Evolutionary conservation across 306 rosid genomes (phyloP).

Genomic region (Cicer bijugum): DNA sequence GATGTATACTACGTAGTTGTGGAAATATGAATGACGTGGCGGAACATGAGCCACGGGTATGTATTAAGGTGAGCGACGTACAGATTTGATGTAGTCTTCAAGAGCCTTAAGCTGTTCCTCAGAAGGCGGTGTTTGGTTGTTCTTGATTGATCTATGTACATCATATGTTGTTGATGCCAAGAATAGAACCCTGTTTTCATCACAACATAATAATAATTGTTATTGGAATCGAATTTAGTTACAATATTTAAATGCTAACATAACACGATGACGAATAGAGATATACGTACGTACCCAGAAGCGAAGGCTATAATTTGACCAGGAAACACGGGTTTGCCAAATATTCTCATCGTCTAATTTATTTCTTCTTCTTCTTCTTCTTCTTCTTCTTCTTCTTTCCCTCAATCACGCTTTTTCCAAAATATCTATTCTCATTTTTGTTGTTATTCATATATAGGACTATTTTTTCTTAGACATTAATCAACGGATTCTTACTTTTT

Average conservation of each 20-base stretch:
- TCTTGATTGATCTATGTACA: conserved; percentile 58
- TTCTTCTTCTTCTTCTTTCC: neutral
- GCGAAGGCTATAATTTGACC: conserved; percentile 48
- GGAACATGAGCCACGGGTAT: neutral
- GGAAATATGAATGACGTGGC: conserved; percentile 37
- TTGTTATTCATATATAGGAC: no score
- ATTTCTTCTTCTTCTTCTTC: no score
- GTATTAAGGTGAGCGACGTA: conserved; percentile 48
- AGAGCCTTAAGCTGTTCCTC: conserved; percentile 52
- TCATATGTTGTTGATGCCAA: conserved; percentile 55
- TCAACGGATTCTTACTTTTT: no score
- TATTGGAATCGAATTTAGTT: neutral
- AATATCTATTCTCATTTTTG: no score
- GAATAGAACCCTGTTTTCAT: conserved; percentile 49
- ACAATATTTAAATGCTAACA: neutral
- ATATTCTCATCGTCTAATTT: conserved; percentile 45
- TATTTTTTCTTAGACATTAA: no score
- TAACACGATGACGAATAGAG: neutral
- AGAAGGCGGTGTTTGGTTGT: conserved; percentile 56
- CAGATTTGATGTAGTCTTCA: conserved; percentile 47
- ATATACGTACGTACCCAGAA: conserved; percentile 45
- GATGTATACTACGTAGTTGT: neutral
- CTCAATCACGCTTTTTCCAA: neutral
- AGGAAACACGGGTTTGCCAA: conserved; percentile 46
- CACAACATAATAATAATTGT: neutral